Conservation (phyloP, 805 yeast genomes). For the Teunomyces kruisii region DNA sequence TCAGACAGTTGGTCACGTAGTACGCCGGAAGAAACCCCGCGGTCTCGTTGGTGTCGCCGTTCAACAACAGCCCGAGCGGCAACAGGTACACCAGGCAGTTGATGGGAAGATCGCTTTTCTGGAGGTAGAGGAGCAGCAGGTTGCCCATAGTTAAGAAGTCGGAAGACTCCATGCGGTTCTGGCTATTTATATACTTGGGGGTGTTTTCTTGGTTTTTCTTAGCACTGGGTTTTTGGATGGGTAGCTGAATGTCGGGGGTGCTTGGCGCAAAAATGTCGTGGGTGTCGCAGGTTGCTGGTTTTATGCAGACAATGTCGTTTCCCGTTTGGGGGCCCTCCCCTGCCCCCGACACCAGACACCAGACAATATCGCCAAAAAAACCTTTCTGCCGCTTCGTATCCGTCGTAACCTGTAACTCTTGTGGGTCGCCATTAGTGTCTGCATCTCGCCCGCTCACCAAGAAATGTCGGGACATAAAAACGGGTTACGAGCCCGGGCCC, state of each 20-base stretch:
- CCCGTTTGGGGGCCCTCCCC: no score
- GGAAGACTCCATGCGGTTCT: slow-evolving; percentile 4
- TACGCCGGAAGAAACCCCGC: slow-evolving; percentile 39
- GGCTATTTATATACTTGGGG: slow-evolving; percentile 4
- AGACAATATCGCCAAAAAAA: no score
- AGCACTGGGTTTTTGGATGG: slow-evolving; percentile 1
- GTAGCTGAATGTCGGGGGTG: not conserved
- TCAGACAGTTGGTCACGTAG: slow-evolving; percentile 47
- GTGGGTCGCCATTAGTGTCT: no score
- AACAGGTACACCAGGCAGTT: slow-evolving; percentile 42
- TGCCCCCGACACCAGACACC: no score
- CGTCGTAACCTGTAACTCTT: no score
- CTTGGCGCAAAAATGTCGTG: not conserved
- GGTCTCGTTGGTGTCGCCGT: slow-evolving; percentile 18
- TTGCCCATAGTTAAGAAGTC: slow-evolving; percentile 16
- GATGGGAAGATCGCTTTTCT: slow-evolving; percentile 16
- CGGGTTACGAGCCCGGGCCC: no score
- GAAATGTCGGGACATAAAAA: no score
- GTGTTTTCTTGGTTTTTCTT: slow-evolving; percentile 6
- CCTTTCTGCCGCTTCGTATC: no score
- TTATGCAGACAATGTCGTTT: no score
- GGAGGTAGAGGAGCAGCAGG: slow-evolving; percentile 18
- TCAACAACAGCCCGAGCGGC: slow-evolving; percentile 29
- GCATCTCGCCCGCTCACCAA: no score
- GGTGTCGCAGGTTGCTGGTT: no score